Percentiles rank a stretch among this genome's conserved stretches.
Evolutionary conservation across 2,329 filamentous ascomycete species (phyloP).

Genomic region (Orbilia quercus): DNA sequence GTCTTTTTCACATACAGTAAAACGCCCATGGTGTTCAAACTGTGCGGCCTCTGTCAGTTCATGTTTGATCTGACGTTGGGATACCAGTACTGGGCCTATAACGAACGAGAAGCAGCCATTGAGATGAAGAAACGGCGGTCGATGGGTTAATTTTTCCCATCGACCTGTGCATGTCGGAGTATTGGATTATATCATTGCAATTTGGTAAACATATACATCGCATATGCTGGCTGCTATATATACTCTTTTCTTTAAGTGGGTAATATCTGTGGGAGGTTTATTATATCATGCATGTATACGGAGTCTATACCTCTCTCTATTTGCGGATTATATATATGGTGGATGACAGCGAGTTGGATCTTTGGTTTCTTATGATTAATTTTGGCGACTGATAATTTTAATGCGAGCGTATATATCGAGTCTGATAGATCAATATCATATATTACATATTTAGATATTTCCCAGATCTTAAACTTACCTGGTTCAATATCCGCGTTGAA

Average conservation of each 20-base stretch:
- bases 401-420: neutral
- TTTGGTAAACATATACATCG: too few species aligned
- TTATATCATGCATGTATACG: too few species aligned
- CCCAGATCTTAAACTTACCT: too few species aligned
- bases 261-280: too few species aligned
- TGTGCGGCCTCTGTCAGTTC: constrained; percentile 84
- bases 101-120: constrained; percentile 62
- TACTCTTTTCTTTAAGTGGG: too few species aligned
- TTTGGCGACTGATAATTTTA: neutral
- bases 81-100: constrained; percentile 78
- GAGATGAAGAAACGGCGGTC: constrained; percentile 52
- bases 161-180: neutral
- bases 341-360: neutral
- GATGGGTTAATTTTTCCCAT: constrained; percentile 14
- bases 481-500: neutral
- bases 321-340: neutral
- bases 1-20: constrained; percentile 80
- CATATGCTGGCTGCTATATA: too few species aligned
- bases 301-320: too few species aligned
- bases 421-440: too few species aligned
- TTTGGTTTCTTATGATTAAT: neutral
- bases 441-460: too few species aligned
- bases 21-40: constrained; percentile 82
- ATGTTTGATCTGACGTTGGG: constrained; percentile 79
- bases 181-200: too few species aligned